phyloP scores from a whole-genome alignment of 352 stramenopile genomes.

The Pythium aquatile region DNA sequence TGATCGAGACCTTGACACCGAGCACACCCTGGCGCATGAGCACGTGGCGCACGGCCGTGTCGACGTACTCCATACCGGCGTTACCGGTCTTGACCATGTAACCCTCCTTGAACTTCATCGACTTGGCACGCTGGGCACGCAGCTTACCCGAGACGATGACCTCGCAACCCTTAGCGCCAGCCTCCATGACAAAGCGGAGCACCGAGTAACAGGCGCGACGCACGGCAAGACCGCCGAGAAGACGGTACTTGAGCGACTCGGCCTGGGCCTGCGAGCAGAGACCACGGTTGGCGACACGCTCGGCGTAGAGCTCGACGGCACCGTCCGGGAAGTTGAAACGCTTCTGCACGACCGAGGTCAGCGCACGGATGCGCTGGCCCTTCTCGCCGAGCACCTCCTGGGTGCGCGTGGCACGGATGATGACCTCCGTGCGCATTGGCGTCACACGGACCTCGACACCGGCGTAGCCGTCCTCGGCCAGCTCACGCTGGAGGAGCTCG shows the following conservation, averaged over 20 bases:
- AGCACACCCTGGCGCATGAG: conserved; percentile 99
- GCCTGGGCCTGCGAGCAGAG: conserved; percentile 98
- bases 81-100: conserved; percentile 99
- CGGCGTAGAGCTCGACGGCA: conserved; percentile 98
- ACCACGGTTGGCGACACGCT: conserved; percentile 98
- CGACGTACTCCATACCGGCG: conserved; percentile 97
- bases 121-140: conserved; percentile 98
- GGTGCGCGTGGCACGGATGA: conserved; percentile 98
- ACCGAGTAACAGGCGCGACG: conserved; percentile 99
- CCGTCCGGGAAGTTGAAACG: conserved; percentile 95
- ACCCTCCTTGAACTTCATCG: conserved; percentile 99
- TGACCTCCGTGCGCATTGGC: conserved; percentile 99
- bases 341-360: conserved; percentile 99
- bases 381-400: conserved; percentile 99
- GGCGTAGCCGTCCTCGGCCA: conserved; percentile 98
- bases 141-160: conserved; percentile 99
- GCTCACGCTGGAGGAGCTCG: conserved; percentile 97
- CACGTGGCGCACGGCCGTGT: conserved; percentile 98
- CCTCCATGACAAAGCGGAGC: conserved; percentile 99
- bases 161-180: conserved; percentile 98
- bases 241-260: conserved; percentile 99
- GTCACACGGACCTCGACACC: conserved; percentile 98
- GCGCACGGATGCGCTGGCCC: conserved; percentile 98
- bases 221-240: conserved; percentile 97
- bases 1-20: conserved; percentile 99